Evolutionary conservation across 192 early-diverging fungal species (phyloP).

Genomic region (Entomortierella chlamydospora): DNA sequence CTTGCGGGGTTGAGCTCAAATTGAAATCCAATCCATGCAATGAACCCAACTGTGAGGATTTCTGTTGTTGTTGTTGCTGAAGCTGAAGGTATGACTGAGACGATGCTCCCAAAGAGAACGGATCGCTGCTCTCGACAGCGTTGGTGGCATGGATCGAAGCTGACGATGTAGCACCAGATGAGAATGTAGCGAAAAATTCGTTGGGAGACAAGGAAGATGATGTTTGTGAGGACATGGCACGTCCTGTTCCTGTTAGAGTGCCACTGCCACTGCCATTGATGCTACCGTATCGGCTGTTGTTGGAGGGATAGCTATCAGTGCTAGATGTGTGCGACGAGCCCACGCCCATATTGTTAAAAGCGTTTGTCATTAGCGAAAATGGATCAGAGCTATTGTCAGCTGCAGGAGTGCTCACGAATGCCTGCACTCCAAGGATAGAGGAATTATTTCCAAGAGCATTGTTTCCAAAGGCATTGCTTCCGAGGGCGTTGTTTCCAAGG

Average conservation of each 20-base stretch:
- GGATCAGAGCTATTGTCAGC: slow-evolving; percentile 19
- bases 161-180: not conserved
- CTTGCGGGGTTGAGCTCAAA: not conserved
- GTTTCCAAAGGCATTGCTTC: not conserved
- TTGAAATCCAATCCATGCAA: slow-evolving; percentile 25
- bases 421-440: slow-evolving; percentile 13
- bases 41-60: slow-evolving; percentile 4
- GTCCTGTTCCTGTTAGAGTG: not conserved
- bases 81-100: not conserved
- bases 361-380: slow-evolving; percentile 46
- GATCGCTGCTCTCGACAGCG: not conserved
- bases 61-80: not conserved
- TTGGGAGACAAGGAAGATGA: not conserved
- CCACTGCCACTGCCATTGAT: not conserved
- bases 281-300: not conserved
- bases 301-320: slow-evolving; percentile 1
- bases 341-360: slow-evolving; percentile 34
- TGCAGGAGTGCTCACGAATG: slow-evolving; percentile 21
- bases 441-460: not conserved
- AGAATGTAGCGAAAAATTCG: slow-evolving; percentile 30
- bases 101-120: slow-evolving; percentile 16
- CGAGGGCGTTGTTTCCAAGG: not conserved
- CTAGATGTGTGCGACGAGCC: not conserved
- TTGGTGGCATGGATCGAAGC: not conserved
- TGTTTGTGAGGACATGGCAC: not conserved